Evolutionary conservation across 108 stramenopile species (phyloP), one percentile per base, ranked within the genome.

Genomic region (Cyclotella cryptica): DNA sequence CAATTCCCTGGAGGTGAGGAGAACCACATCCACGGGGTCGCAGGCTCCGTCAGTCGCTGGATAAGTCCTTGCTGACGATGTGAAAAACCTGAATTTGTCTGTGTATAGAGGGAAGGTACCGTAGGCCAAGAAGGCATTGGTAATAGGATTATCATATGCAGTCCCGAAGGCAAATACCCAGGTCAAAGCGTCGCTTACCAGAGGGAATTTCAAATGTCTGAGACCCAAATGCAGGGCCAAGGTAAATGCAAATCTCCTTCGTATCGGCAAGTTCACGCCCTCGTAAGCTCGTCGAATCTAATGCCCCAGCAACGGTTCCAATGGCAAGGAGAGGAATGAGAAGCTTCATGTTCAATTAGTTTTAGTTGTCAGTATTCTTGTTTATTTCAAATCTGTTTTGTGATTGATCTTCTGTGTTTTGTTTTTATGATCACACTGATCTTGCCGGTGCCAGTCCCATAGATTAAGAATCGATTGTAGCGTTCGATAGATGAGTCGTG

Each of bases 191-290:
- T 9, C 24, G 45, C 64, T 45, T 26, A 65, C 64, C 64, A 47
- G 10, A 22, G 5, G 64, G 64, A 65, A 65, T 14, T 6, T 65
- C 64, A 43, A 65, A 65, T 65, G 64, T 46, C 64, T 65, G 64
- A 46, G 14, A 65, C 15, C 64, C 64, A 65, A 26, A 65, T 8
- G 43, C 21, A 21, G n/a, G 43, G 13, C 64, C 64, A 14, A 65
- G 64, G 22, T 65, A 45, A 15, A 65, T 47, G 26, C 64, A 65
- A 1, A 65, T 22, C 21, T 44, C 45, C 13, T 65, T 44, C 24
- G 26, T 5, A 10, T 46, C 45, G 18, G 18, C 26, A 27, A 65
- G 64, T 27, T 65, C 64, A 27, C 64, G 64, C 17, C 44, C 44
- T 19, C 64, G 43, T 17, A 65, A 65, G n/a, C 21, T 45, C 19